These are phyloP conservation scores for Fibroporia radiculosa DNA, from an alignment of 768 basidiomycete genomes.

Conservation along the genomic window DNA sequence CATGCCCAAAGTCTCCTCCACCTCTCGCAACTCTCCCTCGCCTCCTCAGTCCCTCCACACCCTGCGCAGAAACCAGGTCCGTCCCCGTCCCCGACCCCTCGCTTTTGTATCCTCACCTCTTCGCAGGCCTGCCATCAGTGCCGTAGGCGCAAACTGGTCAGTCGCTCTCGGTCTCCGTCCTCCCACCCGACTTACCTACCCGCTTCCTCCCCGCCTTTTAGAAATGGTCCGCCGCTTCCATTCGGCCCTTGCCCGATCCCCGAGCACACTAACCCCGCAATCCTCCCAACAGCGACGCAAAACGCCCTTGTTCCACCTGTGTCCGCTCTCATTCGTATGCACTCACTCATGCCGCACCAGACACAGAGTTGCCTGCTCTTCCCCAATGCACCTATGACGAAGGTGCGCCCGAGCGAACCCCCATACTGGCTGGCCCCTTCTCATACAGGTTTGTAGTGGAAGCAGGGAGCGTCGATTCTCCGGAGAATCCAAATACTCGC, in stretches of 20 bases:
- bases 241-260: slow-evolving; percentile 14
- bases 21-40: slow-evolving; percentile 1
- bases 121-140: slow-evolving; percentile 45
- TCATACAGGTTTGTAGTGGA: neutral
- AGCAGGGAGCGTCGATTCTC: slow-evolving; percentile 19
- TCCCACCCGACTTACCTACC: neutral
- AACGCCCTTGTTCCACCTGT: slow-evolving; percentile 72
- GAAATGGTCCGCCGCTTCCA: slow-evolving; percentile 50
- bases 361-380: slow-evolving; percentile 40
- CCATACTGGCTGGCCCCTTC: neutral
- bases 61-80: slow-evolving; percentile 26
- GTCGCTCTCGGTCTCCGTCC: neutral
- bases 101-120: neutral
- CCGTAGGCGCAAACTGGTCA: slow-evolving; percentile 56
- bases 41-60: slow-evolving; percentile 13
- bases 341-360: slow-evolving; percentile 51
- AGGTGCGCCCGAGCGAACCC: slow-evolving; percentile 23
- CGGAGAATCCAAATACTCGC: slow-evolving; percentile 50
- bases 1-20: slow-evolving; percentile 13
- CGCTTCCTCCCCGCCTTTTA: slow-evolving; percentile 14
- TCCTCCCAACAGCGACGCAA: slow-evolving; percentile 48
- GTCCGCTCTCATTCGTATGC: slow-evolving; percentile 69
- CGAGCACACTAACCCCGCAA: slow-evolving; percentile 11
- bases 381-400: slow-evolving; percentile 80
- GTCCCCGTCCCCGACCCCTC: slow-evolving; percentile 4